phyloP scores from a whole-genome alignment of 2,329 filamentous ascomycete species.

The Sclerotinia borealis region DNA sequence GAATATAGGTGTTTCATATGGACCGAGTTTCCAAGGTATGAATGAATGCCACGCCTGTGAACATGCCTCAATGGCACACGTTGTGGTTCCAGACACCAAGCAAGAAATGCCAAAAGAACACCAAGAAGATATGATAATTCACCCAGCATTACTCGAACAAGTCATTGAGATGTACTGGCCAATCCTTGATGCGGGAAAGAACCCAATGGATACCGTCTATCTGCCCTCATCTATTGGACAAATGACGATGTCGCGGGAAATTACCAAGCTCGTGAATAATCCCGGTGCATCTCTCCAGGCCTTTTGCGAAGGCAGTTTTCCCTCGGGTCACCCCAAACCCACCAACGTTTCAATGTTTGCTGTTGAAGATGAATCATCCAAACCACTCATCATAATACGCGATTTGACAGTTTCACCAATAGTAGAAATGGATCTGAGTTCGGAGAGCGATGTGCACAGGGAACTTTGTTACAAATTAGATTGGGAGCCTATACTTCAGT shows the following conservation, averaged over 20 bases:
- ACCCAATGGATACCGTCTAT: conserved; percentile 3
- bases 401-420: conserved; percentile 39
- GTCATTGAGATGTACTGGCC: conserved; percentile 31
- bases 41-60: conserved; percentile 10
- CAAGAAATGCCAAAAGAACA: conserved; percentile 33
- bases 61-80: not conserved
- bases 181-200: not conserved
- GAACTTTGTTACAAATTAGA: conserved; percentile 44
- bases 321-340: conserved; percentile 27
- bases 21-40: conserved; percentile 38
- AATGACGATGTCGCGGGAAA: conserved; percentile 35
- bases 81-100: conserved; percentile 10
- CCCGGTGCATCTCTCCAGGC: conserved; percentile 34
- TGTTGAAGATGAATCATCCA: conserved; percentile 24
- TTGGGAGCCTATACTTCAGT: conserved; percentile 36
- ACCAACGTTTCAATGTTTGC: conserved; percentile 38
- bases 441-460: conserved; percentile 31
- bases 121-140: conserved; percentile 43
- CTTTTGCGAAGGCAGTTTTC: conserved; percentile 34
- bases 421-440: conserved; percentile 32
- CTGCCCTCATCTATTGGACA: conserved; percentile 21
- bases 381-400: conserved; percentile 35
- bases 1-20: conserved; percentile 42
- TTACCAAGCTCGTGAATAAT: conserved; percentile 34
- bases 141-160: conserved; percentile 51